These are phyloP conservation scores for Saturnispora saitoi DNA, from an alignment of 805 yeast genomes.

Conservation along the genomic window DNA sequence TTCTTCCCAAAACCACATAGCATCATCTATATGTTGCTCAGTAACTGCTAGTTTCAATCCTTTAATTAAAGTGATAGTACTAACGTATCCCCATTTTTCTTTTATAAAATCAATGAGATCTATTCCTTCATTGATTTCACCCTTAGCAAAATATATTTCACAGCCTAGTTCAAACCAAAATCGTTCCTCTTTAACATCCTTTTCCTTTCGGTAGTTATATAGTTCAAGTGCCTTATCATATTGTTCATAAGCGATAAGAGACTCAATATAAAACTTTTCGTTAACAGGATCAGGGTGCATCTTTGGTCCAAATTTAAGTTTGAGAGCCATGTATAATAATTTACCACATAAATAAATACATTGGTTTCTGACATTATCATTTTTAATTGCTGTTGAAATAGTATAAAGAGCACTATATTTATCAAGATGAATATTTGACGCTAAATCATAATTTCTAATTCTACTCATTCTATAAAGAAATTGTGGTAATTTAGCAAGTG, in stretches of 20 bases:
- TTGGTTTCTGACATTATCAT: constrained; percentile 25
- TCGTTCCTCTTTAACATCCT: constrained; percentile 31
- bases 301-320: constrained; percentile 26
- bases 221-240: constrained; percentile 31
- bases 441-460: constrained; percentile 15
- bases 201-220: constrained; percentile 28
- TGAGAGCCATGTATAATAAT: constrained; percentile 32
- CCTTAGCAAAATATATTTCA: constrained; percentile 29
- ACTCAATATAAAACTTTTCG: constrained; percentile 41
- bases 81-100: constrained; percentile 27
- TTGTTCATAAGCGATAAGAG: constrained; percentile 30
- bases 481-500: constrained; percentile 20
- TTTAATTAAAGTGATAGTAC: constrained; percentile 28
- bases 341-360: constrained; percentile 35
- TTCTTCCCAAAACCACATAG: constrained; percentile 28
- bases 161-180: constrained; percentile 50
- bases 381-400: constrained; percentile 31
- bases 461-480: constrained; percentile 18
- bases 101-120: constrained; percentile 24
- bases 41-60: constrained; percentile 28
- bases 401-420: constrained; percentile 32
- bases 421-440: constrained; percentile 27
- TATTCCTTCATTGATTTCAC: constrained; percentile 29
- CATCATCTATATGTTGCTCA: constrained; percentile 21
- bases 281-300: constrained; percentile 39